phyloP scores from a whole-genome alignment of 2,329 filamentous ascomycete species.

The Arthroderma sp. region DNA sequence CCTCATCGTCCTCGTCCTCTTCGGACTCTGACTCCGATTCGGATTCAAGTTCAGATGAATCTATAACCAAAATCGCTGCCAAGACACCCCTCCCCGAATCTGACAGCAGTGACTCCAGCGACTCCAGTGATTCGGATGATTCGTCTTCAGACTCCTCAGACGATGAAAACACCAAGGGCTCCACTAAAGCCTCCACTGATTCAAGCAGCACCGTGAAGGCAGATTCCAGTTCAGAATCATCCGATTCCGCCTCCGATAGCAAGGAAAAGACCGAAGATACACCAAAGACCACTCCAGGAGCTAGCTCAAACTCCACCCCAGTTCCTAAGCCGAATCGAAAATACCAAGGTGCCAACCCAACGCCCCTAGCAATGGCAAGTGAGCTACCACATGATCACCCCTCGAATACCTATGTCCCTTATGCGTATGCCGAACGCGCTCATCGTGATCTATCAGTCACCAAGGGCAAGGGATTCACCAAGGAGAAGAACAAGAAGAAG shows the following conservation, averaged over 20 bases:
- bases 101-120: constrained; percentile 16
- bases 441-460: constrained; percentile 81
- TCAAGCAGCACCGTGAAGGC: constrained; percentile 19
- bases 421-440: constrained; percentile 80
- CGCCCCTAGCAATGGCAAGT: constrained; percentile 68
- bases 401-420: constrained; percentile 69
- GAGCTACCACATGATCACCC: constrained; percentile 54
- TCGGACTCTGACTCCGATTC: constrained; percentile 16
- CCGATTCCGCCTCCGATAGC: constrained; percentile 7
- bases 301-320: constrained; percentile 42
- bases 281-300: constrained; percentile 14
- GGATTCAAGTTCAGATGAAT: constrained; percentile 16
- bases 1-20: constrained; percentile 15
- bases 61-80: constrained; percentile 20
- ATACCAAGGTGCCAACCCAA: constrained; percentile 41
- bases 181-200: constrained; percentile 17
- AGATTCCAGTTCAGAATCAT: constrained; percentile 13
- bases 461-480: constrained; percentile 92
- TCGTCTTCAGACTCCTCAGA: constrained; percentile 12
- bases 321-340: constrained; percentile 25
- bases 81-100: constrained; percentile 27
- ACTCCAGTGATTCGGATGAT: constrained; percentile 7
- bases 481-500: constrained; percentile 99
- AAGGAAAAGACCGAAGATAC: constrained; percentile 16
- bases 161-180: constrained; percentile 13